A percentile compares a stretch with the other conserved stretches of the same genome.
Conservation (phyloP, 2,329 filamentous ascomycete genomes). For the Paracoccidioides lutzii region DNA sequence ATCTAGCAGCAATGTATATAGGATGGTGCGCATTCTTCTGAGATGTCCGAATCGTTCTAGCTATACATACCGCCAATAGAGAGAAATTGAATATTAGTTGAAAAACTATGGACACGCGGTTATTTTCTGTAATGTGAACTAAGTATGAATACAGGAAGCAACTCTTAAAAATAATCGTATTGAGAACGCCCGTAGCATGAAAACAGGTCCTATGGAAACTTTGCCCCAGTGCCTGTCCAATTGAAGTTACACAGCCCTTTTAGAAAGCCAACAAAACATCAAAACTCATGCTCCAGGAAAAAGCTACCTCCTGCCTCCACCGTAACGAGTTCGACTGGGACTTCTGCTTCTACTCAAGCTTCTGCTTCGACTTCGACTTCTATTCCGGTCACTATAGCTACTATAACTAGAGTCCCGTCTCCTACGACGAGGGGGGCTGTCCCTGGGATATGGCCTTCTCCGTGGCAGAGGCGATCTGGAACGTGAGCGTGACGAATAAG, state of each 20-base stretch:
- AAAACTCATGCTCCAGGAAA: background rate
- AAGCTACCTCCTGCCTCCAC: constrained; percentile 14
- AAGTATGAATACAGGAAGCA: background rate
- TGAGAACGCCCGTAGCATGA: background rate
- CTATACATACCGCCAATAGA: background rate
- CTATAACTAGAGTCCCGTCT: constrained; percentile 50
- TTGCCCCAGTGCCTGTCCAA: background rate
- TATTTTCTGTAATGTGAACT: background rate
- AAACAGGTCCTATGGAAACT: background rate
- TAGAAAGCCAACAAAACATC: background rate
- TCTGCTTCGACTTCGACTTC: constrained; percentile 44
- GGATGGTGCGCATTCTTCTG: constrained; percentile 49
- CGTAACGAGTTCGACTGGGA: constrained; percentile 27
- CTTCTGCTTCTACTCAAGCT: constrained; percentile 34
- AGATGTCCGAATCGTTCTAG: background rate
- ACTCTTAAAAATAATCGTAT: background rate
- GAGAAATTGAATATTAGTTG: background rate
- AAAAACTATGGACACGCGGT: too few relatives aligned
- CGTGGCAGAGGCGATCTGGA: constrained; percentile 31
- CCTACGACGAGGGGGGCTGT: constrained; percentile 29
- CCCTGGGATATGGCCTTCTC: constrained; percentile 22
- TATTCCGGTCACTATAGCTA: constrained; percentile 38
- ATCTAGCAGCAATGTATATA: constrained; percentile 90
- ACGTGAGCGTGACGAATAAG: constrained; percentile 27
- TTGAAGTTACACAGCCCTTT: background rate